Base-by-base conservation (phyloP, 202 grass and related monocot genomes). In the Saccharum hybrid region DNA sequence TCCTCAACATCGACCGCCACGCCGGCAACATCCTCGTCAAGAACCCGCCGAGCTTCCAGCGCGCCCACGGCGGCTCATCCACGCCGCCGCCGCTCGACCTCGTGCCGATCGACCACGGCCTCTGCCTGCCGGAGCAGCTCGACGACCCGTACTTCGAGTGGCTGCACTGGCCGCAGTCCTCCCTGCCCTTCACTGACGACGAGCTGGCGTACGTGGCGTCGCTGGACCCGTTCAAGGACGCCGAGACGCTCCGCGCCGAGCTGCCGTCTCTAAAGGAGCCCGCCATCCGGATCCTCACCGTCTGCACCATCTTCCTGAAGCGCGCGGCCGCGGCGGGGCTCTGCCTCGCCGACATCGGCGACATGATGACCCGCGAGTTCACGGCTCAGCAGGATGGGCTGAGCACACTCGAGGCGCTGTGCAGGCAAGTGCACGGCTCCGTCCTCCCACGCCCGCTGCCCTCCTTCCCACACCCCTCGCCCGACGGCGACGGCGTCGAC, bases 21-120 rank as follows among this genome's bases (percentile, higher is more conserved):
- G 93, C 96, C 2, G 96, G 96, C 28, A 99, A 99, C 89, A 99
- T 99, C 69, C 86, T 99, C 19, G 89, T 96, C 71, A 99, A 92
- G 84, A 93, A 88, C 22, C 65, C 19, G 7, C 22, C 13, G 6
- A 23, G 38, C 8, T 19, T 34, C 49, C 11, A 42, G 18, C 18
- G 46, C 62, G 38, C 45, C 15, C 23, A 63, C 61, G 11, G 38
- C 42, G 41, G 30, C 8, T 15, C 10, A 16, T 18, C 66, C 36
- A 6, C 72, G 34, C 60, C 45, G 16, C 34, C 22, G 59, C 66
- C 23, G 60, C 75, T 85, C 2, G 93, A 98, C 74, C 93, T 96
- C 3, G 93, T 98, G 33, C 96, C 96, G 9, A 98, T 98, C 75
- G 96, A 98, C 68, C 96, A 98, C 54, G 93, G 93, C 0, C 91